Conservation (phyloP, 2,329 filamentous ascomycete species). For the Calonectria pseudoreteaudii region DNA sequence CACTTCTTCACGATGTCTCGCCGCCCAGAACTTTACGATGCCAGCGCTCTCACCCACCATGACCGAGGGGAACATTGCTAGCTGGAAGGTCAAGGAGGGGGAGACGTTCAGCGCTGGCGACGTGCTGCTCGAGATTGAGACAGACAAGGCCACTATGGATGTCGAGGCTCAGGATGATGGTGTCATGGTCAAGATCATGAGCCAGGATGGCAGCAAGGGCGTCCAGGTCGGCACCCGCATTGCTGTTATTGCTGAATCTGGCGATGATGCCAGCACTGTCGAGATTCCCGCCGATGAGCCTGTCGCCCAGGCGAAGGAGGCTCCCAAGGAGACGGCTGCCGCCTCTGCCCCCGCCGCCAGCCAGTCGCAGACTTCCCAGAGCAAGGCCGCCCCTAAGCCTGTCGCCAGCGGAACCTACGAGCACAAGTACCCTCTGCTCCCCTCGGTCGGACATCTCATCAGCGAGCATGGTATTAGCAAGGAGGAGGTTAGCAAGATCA, state of each 20-base stretch:
- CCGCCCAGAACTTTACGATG: constrained; percentile 91
- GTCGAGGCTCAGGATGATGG: constrained; percentile 94
- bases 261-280: constrained; percentile 80
- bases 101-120: constrained; percentile 85
- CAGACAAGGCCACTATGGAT: constrained; percentile 95
- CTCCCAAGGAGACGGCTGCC: constrained; percentile 53
- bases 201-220: constrained; percentile 78
- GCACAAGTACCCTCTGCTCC: constrained; percentile 79
- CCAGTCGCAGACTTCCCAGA: constrained; percentile 50
- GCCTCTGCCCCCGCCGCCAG: constrained; percentile 38
- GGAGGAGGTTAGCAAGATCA: constrained; percentile 83
- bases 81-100: constrained; percentile 89
- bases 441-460: constrained; percentile 86
- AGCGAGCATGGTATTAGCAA: constrained; percentile 82
- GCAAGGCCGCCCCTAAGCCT: constrained; percentile 50
- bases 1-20: constrained; percentile 71
- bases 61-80: constrained; percentile 91
- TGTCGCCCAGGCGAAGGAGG: constrained; percentile 77
- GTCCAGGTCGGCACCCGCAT: constrained; percentile 85
- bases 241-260: constrained; percentile 83
- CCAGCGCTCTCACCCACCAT: constrained; percentile 91
- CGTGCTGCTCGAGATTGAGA: constrained; percentile 91
- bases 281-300: constrained; percentile 79
- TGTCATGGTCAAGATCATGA: constrained; percentile 84
- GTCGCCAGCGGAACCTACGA: constrained; percentile 65